These are phyloP conservation scores for Mitosporidium daphniae DNA, from an alignment of 371 early-diverging fungal genomes.

Conservation along the genomic window DNA sequence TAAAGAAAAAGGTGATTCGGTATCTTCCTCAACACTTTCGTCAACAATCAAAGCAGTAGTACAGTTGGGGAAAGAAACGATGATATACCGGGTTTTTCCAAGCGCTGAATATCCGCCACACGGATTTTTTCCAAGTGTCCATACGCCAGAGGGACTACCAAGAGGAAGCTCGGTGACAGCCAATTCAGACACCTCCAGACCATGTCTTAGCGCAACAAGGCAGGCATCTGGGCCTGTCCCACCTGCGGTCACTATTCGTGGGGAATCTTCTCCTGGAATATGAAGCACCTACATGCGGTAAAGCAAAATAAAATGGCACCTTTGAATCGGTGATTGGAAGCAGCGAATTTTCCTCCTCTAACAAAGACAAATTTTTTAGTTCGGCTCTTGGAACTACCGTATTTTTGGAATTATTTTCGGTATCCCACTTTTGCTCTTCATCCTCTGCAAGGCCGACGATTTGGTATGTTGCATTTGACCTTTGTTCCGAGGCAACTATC, in stretches of 20 bases:
- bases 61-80: slow-evolving; percentile 58
- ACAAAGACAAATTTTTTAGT: slow-evolving; percentile 33
- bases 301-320: slow-evolving; percentile 5
- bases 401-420: no score
- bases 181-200: slow-evolving; percentile 49
- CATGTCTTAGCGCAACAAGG: slow-evolving; percentile 53
- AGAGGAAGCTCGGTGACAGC: slow-evolving; percentile 57
- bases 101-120: slow-evolving; percentile 14
- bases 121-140: slow-evolving; percentile 48
- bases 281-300: slow-evolving; percentile 44
- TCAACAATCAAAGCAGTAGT: slow-evolving; percentile 63
- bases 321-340: slow-evolving; percentile 28
- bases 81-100: slow-evolving; percentile 36
- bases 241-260: slow-evolving; percentile 50
- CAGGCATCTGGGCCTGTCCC: slow-evolving; percentile 40
- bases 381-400: no score
- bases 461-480: no score
- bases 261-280: slow-evolving; percentile 49
- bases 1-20: slow-evolving; percentile 47
- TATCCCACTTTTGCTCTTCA: no score
- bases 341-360: slow-evolving; percentile 49
- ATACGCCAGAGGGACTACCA: slow-evolving; percentile 64
- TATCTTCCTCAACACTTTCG: slow-evolving; percentile 66
- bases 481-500: slow-evolving; percentile 50
- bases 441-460: no score